These are phyloP conservation scores for Omphalea diandra DNA, from an alignment of 441 rosid genomes.

Conservation along the genomic window DNA sequence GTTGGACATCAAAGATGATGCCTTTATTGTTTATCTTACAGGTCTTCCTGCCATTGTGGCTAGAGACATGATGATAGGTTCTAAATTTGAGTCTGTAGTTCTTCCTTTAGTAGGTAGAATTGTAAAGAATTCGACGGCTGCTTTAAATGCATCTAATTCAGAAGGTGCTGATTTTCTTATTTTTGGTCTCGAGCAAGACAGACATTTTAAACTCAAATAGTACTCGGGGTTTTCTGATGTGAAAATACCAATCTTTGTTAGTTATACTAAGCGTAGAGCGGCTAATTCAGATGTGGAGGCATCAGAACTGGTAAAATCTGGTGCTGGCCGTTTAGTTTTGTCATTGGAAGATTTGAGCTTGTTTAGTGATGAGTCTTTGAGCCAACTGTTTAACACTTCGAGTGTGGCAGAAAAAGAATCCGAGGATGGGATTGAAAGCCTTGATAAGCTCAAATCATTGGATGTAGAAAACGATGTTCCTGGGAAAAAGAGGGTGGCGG, in stretches of 20 bases:
- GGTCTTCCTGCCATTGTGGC: conserved; percentile 93
- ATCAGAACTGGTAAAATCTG: conserved; percentile 41
- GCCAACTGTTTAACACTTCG: conserved; percentile 40
- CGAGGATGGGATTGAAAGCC: conserved; percentile 28
- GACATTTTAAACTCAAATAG: conserved; percentile 30
- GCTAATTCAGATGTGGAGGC: conserved; percentile 30
- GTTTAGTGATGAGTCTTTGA: conserved; percentile 48
- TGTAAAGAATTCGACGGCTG: conserved; percentile 61
- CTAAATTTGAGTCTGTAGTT: conserved; percentile 62
- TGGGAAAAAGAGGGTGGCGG: conserved; percentile 36
- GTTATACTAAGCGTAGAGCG: conserved; percentile 27
- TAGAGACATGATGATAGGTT: conserved; percentile 76
- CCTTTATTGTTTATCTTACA: conserved; percentile 28
- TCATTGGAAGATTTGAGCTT: conserved; percentile 65
- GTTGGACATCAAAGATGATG: conserved; percentile 3
- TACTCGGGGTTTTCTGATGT: conserved; percentile 49
- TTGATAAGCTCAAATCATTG: conserved; percentile 19
- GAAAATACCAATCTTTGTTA: conserved; percentile 62
- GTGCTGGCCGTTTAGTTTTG: conserved; percentile 80
- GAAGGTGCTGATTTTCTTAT: conserved; percentile 98
- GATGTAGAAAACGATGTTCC: conserved; percentile 29
- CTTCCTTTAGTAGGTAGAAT: conserved; percentile 86
- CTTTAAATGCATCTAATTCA: conserved; percentile 60
- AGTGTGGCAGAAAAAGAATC: conserved; percentile 27
- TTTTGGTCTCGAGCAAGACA: conserved; percentile 38